A percentile compares a stretch with the other conserved stretches of the same genome.
Conservation (phyloP, 2,329 filamentous ascomycete genomes). For the Stemphylium beticola region DNA sequence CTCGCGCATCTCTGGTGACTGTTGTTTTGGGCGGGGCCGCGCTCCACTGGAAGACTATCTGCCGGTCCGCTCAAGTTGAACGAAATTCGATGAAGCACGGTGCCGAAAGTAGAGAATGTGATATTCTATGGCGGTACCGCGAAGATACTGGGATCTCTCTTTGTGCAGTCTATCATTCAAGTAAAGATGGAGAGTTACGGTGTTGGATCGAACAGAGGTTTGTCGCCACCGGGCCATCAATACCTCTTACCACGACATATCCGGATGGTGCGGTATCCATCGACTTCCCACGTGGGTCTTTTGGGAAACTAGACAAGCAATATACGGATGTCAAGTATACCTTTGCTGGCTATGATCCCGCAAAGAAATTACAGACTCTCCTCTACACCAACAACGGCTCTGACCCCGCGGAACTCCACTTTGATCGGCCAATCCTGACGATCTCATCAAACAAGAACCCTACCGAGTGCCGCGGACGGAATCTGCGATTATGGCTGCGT, state of each 20-base stretch:
- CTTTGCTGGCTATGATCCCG: conserved; percentile 20
- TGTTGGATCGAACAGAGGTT: conserved; percentile 39
- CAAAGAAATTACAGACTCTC: conserved; percentile 36
- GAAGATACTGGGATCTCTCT: conserved; percentile 38
- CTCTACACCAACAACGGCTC: conserved; percentile 43
- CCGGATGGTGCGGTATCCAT: conserved; percentile 37
- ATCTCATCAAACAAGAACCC: conserved; percentile 38
- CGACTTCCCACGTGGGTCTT: conserved; percentile 38
- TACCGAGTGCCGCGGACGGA: conserved; percentile 39
- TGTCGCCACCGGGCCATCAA: conserved; percentile 38
- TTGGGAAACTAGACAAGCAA: conserved; percentile 33
- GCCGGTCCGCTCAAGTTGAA: conserved; percentile 37
- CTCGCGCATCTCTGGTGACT: conserved; percentile 29
- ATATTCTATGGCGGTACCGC: conserved; percentile 37
- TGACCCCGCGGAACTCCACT: conserved; percentile 34
- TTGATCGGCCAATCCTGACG: conserved; percentile 30
- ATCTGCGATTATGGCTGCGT: conserved; percentile 37
- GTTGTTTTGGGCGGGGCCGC: conserved; percentile 35
- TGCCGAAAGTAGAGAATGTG: conserved; percentile 26
- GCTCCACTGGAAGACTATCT: conserved; percentile 39
- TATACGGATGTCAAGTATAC: conserved; percentile 41
- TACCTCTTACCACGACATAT: conserved; percentile 39
- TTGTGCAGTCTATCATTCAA: conserved; percentile 32
- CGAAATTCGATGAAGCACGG: conserved; percentile 20
- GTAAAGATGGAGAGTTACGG: conserved; percentile 22